Base-by-base conservation (phyloP, 2,329 filamentous ascomycete genomes). In the Fusarium palustre region DNA sequence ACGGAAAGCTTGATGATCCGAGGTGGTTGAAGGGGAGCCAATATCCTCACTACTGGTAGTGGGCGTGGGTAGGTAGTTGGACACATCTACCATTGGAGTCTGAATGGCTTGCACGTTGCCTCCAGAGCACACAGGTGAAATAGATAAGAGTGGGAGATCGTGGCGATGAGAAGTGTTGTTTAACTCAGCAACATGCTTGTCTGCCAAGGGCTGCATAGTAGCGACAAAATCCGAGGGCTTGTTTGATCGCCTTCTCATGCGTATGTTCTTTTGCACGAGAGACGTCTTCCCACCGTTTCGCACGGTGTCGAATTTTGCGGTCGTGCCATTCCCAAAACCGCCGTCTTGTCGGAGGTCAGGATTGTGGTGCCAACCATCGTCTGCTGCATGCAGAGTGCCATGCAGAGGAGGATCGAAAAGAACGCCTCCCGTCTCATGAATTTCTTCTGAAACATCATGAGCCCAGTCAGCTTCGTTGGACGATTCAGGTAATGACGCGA, bases 401-500 rank as follows among this genome's bases (percentile, higher is more conserved):
- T 78, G 68, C 70, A 84, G 69, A 55, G 79, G 80, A 63, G 80
- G 77, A 67, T 83, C 84, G 65, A 81, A 81, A 72, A 85, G 82
- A 30, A 82, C 81, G 72, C 84, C 82, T 72, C 82, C 81, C 79
- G 83, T 84, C 42, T 74, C 74, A 43, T 25, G 45, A 52, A 52
- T 52, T 54, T 68, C 70, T 48, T 62, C 36, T 33, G 54, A 65
- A 54, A 53, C 50, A 39, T 65, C 60, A 49, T 55, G 68, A 58
- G 59, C 58, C 64, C 74, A 62, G 69, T 72, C 64, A 58, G 52
- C 71, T 63, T 63, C 59, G 54, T 67, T 60, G 56, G 72, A 68
- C 78, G 79, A 72, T 76, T 77, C 76, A 76, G 81, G 80, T 80
- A 79, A 79, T 81, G 84, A 80, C 83, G 84, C 83, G 85, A 81